Evolutionary conservation across 1,139 yeast genomes (phyloP).

Genomic region (Diutina mesorugosa): DNA sequence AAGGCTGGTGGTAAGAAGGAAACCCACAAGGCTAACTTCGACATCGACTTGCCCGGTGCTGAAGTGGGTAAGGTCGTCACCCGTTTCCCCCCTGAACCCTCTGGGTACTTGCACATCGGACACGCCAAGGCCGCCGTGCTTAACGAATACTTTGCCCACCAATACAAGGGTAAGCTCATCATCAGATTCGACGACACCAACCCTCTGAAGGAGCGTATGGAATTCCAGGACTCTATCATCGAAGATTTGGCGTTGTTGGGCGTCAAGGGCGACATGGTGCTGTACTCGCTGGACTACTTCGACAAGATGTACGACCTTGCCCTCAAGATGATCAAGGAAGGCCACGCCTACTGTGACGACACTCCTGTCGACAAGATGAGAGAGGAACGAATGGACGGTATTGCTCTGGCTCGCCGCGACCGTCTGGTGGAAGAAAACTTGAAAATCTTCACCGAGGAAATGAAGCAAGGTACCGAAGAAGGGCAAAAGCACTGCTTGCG

Average conservation of each 20-base stretch:
- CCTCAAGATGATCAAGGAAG: slow-evolving; percentile 76
- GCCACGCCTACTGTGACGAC: slow-evolving; percentile 94
- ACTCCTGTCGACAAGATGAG: slow-evolving; percentile 91
- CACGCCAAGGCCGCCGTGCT: slow-evolving; percentile 96
- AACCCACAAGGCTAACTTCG: slow-evolving; percentile 81
- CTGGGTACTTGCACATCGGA: slow-evolving; percentile 93
- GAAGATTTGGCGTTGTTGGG: slow-evolving; percentile 85
- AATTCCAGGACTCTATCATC: slow-evolving; percentile 83
- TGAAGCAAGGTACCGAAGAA: slow-evolving; percentile 85
- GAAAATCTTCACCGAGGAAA: slow-evolving; percentile 70
- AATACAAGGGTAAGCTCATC: slow-evolving; percentile 86
- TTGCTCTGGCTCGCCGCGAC: slow-evolving; percentile 80
- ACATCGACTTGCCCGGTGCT: slow-evolving; percentile 85
- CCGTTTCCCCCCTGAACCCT: slow-evolving; percentile 98
- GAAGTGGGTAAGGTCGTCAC: slow-evolving; percentile 89
- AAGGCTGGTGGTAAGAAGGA: slow-evolving; percentile 56
- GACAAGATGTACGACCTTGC: slow-evolving; percentile 81
- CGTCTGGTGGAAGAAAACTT: slow-evolving; percentile 86
- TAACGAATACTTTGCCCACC: slow-evolving; percentile 90
- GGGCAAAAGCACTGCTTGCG: slow-evolving; percentile 86
- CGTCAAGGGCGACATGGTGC: slow-evolving; percentile 74
- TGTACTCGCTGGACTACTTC: slow-evolving; percentile 90
- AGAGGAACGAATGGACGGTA: slow-evolving; percentile 96
- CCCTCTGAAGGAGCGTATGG: slow-evolving; percentile 88
- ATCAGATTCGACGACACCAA: slow-evolving; percentile 96